Evolutionary conservation across 805 yeast genomes (phyloP), one percentile per base, ranked within the genome.

Genomic region (Yamadazyma scolyti): DNA sequence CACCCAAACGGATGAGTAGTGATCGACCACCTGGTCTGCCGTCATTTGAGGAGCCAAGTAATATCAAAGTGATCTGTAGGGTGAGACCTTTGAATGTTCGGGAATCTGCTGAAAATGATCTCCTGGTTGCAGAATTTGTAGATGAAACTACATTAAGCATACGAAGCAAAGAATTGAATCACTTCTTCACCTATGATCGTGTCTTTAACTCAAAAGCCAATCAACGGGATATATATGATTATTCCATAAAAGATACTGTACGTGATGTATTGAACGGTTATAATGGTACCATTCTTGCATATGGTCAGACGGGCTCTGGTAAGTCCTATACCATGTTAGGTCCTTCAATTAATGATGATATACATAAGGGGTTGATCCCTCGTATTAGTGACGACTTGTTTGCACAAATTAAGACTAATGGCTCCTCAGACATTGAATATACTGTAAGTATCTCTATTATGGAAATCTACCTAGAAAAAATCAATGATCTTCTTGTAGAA

Each of bases 311-410:
- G 0, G 85, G 87, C 0, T 69, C 87, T 1, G 93, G 93, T 5
- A 83, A 83, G 52, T 73, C 89, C 0, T 74, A 73, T 47, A 79
- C 90, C 3, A 79, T 84, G 87, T 73, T 81, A 72, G 93, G 93
- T 1, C 52, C 57, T n/a, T 47, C 64, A 2, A 33, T 50, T 8
- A 33, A 37, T 11, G 47, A 46, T 20, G 55, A 56, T n/a, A 58
- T 61, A 11, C 54, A 33, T 7, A 44, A 42, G 23, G 96, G 96
- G 2, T 63, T 83, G 16, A 78, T 82, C 11, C 94, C 94, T 0
- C 64, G 93, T 20, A 74, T 84, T 10, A 69, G 82, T 11, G 80
- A 79, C 30, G 71, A 71, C 34, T 62, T 88, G 4, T 88, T 86
- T 48, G 58, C 66, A 11, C 61, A 63, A 23, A 79, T 82, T 9